These are phyloP conservation scores for Yamadazyma buinensis DNA, from an alignment of 1,139 yeast species.

Conservation along the genomic window DNA sequence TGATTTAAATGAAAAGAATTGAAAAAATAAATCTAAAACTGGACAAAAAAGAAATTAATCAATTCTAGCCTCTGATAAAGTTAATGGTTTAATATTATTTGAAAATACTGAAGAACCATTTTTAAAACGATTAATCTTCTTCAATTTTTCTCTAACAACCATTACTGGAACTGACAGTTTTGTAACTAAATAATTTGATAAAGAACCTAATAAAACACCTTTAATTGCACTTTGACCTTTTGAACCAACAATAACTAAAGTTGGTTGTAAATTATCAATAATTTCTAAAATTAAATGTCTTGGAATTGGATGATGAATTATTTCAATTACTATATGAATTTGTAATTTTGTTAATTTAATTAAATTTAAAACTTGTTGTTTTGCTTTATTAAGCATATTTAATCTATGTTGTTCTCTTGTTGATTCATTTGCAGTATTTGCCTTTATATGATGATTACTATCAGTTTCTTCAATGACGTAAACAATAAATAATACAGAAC, in stretches of 20 bases:
- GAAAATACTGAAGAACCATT: constrained; percentile 44
- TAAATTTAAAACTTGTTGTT: constrained; percentile 55
- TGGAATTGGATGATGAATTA: constrained; percentile 82
- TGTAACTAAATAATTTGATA: constrained; percentile 73
- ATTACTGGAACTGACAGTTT: constrained; percentile 83
- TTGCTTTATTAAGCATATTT: constrained; percentile 59
- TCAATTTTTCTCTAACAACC: constrained; percentile 82
- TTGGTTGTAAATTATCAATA: constrained; percentile 78
- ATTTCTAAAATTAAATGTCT: constrained; percentile 80
- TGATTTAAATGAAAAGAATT: too few relatives aligned
- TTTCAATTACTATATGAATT: constrained; percentile 72
- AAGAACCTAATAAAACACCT: constrained; percentile 72
- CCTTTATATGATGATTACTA: constrained; percentile 41
- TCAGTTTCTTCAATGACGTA: constrained; percentile 75
- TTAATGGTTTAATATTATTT: constrained; percentile 47
- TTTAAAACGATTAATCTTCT: constrained; percentile 65
- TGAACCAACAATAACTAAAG: constrained; percentile 78
- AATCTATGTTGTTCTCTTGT: constrained; percentile 49
- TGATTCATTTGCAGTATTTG: constrained; percentile 37
- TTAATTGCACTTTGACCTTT: constrained; percentile 73
- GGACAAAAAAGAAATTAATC: too few relatives aligned
- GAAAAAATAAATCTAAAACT: too few relatives aligned
- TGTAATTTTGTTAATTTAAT: constrained; percentile 70
- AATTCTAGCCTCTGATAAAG: constrained; percentile 47
- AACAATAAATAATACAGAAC: constrained; percentile 75